Evolutionary conservation across 2,329 filamentous ascomycete species (phyloP).

Genomic region (Apiospora sp.): DNA sequence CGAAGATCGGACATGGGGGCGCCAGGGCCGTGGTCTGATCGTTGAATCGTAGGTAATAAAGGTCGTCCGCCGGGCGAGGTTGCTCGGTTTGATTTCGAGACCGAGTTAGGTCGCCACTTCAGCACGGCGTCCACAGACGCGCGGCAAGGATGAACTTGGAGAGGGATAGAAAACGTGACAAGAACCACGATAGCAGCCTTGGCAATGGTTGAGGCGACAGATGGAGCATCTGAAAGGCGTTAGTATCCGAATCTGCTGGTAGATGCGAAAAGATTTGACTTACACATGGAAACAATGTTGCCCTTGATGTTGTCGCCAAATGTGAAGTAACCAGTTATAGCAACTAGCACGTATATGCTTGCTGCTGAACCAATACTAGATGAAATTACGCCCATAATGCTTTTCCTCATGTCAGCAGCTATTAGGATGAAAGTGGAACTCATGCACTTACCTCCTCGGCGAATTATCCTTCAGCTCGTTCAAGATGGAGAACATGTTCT

Average conservation of each 20-base stretch:
- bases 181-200: conserved; percentile 95
- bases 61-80: conserved; percentile 52
- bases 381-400: conserved; percentile 79
- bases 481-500: conserved; percentile 99
- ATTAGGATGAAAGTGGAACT: not conserved
- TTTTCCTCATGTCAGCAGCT: conserved; percentile 47
- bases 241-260: not conserved
- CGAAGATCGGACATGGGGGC: conserved; percentile 82
- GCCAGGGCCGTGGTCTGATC: conserved; percentile 60
- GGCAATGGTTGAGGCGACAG: conserved; percentile 86
- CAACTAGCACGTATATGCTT: conserved; percentile 86
- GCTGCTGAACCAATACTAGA: conserved; percentile 91
- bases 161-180: conserved; percentile 94
- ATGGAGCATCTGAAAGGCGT: conserved; percentile 65
- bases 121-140: conserved; percentile 95
- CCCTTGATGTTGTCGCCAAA: conserved; percentile 90
- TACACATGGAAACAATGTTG: conserved; percentile 95
- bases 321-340: conserved; percentile 93
- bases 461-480: conserved; percentile 93
- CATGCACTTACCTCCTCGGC: conserved; percentile 56
- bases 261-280: conserved; percentile 41
- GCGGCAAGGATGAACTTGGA: conserved; percentile 94
- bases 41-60: conserved; percentile 49
- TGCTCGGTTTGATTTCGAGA: conserved; percentile 47
- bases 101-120: conserved; percentile 79